Evolutionary conservation across 768 basidiomycete genomes (phyloP), one percentile per base, ranked within the genome.

Genomic region (Tulasnella sp.): DNA sequence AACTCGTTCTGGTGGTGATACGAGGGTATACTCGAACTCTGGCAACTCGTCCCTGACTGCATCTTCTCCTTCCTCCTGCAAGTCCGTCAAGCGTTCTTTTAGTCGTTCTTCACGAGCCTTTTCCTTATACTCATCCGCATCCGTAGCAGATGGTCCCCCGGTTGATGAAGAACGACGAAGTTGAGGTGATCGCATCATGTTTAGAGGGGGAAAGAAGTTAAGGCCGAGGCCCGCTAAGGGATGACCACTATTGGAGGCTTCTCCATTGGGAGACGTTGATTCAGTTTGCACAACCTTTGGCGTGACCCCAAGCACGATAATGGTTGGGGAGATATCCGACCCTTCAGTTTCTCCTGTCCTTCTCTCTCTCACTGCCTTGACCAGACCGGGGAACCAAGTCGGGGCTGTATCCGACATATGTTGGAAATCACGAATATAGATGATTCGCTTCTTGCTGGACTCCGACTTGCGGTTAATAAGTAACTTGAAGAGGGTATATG

Each of bases 261-360:
- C n/a, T n/a, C n/a, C n/a, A n/a, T n/a, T n/a, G n/a, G n/a, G 39
- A 33, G 24, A 15, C 37, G 10, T 20, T 8, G 45, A 24, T 34
- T 33, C 25, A 15, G 31, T 25, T 33, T 47, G 37, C 33, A 24
- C 45, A 12, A 76, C 67, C n/a, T 84, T 68, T 24, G 90, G 88
- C 0, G 83, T 80, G 59, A 87, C 78, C n/a, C 89, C 88, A 59
- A 93, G 84, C 15, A 95, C 71, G 41, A 95, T 87, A 6, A 81
- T 77, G 6, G 81, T 66, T 3, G 79, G 70, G 39, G 40, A 28
- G n/a, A 51, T 40, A 40, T 40, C 19, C 39, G 6, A 5, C 19
- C 5, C 27, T 9, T 41, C 39, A 15, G 24, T 27, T 6, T 39
- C 37, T 2, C 82, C 79, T 56, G 77, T 73, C 28, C 90, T 76